These are phyloP conservation scores for Suillus placidus DNA, from an alignment of 768 basidiomycete genomes.

Conservation along the genomic window DNA sequence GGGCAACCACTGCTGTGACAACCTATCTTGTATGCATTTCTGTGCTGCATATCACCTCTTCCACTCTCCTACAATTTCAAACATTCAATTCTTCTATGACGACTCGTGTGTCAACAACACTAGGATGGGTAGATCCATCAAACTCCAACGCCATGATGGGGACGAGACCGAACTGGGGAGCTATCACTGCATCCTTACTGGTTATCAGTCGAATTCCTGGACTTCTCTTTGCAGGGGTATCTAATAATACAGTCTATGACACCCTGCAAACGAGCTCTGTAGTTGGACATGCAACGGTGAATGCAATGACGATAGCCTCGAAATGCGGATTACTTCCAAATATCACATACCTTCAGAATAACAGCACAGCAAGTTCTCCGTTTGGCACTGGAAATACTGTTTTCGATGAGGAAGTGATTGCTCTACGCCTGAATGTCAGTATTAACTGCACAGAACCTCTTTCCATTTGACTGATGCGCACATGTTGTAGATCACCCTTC, in stretches of 20 bases:
- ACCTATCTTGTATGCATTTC: not conserved
- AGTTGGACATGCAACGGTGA: constrained; percentile 9
- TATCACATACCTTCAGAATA: not conserved
- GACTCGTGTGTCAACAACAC: not conserved
- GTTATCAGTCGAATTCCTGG: constrained; percentile 3
- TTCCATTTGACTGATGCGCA: not conserved
- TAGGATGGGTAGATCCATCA: not conserved
- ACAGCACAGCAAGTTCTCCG: not conserved
- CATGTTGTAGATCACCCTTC: constrained; percentile 2
- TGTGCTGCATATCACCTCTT: not conserved
- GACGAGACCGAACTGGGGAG: too few species aligned
- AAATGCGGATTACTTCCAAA: not conserved
- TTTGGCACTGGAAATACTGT: too few species aligned
- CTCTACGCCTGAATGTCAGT: not conserved
- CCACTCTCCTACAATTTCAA: not conserved
- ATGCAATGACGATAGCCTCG: constrained; percentile 4
- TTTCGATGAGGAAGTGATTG: not conserved
- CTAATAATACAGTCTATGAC: not conserved
- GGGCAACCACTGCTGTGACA: not conserved
- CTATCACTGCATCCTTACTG: not conserved
- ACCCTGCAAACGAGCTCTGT: not conserved
- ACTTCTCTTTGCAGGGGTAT: not conserved
- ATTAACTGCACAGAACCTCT: not conserved
- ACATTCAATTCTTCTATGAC: not conserved
- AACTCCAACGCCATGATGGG: too few species aligned